Percentiles rank a stretch among this genome's conserved stretches.
Conservation (phyloP, 768 basidiomycete species). For the Suillus brevipes region DNA sequence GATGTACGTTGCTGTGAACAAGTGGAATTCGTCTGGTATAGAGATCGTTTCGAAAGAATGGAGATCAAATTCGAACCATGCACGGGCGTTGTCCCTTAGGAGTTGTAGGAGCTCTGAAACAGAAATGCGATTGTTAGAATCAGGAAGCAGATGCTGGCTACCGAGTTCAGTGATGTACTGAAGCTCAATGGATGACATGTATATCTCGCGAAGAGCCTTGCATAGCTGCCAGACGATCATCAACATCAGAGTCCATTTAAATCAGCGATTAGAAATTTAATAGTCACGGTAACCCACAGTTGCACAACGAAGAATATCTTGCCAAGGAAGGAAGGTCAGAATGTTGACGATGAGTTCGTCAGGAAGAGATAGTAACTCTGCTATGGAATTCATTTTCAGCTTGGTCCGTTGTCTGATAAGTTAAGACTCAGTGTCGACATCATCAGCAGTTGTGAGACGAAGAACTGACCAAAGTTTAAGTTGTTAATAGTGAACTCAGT, state of each 20-base stretch:
- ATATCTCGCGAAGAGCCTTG: background rate
- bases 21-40: background rate
- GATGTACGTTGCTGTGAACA: background rate
- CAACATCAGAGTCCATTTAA: background rate
- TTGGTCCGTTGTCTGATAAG: background rate
- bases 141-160: background rate
- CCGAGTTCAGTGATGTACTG: slow-evolving; percentile 5
- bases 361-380: background rate
- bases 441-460: background rate
- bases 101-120: background rate
- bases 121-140: background rate
- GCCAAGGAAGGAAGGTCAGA: slow-evolving; percentile 1
- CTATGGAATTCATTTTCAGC: background rate
- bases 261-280: background rate
- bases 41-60: background rate
- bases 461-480: background rate
- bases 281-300: background rate
- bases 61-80: background rate
- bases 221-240: background rate
- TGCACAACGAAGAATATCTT: background rate
- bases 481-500: background rate
- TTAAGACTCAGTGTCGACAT: background rate
- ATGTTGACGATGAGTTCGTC: background rate
- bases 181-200: background rate
- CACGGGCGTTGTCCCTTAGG: background rate